These are phyloP conservation scores for Serendipita sp. DNA, from an alignment of 768 basidiomycete species.

Conservation along the genomic window DNA sequence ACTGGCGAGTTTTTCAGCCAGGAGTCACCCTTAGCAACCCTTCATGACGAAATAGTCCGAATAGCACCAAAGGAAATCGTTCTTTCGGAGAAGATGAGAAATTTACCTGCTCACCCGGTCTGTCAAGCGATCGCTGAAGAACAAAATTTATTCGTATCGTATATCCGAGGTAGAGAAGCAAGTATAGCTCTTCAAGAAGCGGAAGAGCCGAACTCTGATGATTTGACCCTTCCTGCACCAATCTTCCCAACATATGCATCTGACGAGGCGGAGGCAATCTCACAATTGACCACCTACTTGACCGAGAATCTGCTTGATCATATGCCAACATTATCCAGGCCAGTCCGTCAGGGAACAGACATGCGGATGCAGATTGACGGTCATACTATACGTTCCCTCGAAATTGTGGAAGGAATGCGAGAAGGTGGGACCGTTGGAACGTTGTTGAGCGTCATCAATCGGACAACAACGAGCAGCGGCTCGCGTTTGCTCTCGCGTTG, in stretches of 20 bases:
- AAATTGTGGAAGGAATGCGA: conserved; percentile 57
- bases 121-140: conserved; percentile 36
- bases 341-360: conserved; percentile 36
- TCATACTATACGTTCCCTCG: conserved; percentile 76
- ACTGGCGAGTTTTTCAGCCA: conserved; percentile 88
- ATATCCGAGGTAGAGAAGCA: neutral
- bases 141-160: conserved; percentile 5
- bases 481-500: conserved; percentile 57
- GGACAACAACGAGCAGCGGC: conserved; percentile 64
- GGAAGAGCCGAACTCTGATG: conserved; percentile 5
- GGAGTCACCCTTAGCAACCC: conserved; percentile 28
- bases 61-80: conserved; percentile 75
- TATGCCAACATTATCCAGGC: conserved; percentile 47
- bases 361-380: conserved; percentile 78
- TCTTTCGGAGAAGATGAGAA: conserved; percentile 30
- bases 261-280: conserved; percentile 40
- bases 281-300: conserved; percentile 48
- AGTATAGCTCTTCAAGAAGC: neutral
- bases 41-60: conserved; percentile 71
- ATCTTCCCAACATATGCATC: conserved; percentile 10
- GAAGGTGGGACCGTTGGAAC: conserved; percentile 64
- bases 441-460: conserved; percentile 54
- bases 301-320: conserved; percentile 55
- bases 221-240: neutral
- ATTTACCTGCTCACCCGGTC: conserved; percentile 29